Base-by-base conservation (phyloP, 2,329 filamentous ascomycete genomes). In the Metarhizium sp. region DNA sequence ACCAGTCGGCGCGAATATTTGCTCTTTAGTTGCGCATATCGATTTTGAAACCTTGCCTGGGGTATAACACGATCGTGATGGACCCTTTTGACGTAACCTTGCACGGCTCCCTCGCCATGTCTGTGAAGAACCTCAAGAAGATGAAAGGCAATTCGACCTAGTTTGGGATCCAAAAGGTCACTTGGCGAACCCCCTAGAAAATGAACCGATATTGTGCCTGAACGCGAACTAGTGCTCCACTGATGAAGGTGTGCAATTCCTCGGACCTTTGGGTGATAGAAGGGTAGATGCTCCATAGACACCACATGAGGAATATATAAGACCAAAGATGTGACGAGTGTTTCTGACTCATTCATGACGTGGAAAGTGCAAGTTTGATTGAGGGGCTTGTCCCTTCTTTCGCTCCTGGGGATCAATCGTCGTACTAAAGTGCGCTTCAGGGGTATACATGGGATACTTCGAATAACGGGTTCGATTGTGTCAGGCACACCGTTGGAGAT, bases 321-420 rank as follows among this genome's bases (percentile, higher is more conserved):
- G 16, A 95, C 82, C 5, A 73, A 62, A 13, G 70, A 66, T 55
- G 66, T 62, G 43, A 58, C 36, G 32, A 60, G 62, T 30, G 66
- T 63, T 20, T 48, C 53, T 4, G 52, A 13, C 42, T 62, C 57
- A 16, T 64, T 63, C 6, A 67, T 65, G 57, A 64, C 60, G 67
- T 90, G 89, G 59, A 92, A 80, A 55, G 89, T 79, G 68, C 90
- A 95, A 2, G 90, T 95, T 70, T 97, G 92, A 56, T 90, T 79
- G 59, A 96, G 70, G 1, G 86, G 78, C 20, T 76, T 74, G 69
- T 97, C 92, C 30, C 92, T 74, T 54, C 85, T 78, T 2, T 85
- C 82, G 68, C 96, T 96, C 52, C 92, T 79, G 3, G 92, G 92
- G 50, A 96, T 85, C 63, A 96, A 74, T 58, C 79, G 86, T 57